Base-by-base conservation (phyloP, 768 basidiomycete genomes). In the Gelatoporia subvermispora region DNA sequence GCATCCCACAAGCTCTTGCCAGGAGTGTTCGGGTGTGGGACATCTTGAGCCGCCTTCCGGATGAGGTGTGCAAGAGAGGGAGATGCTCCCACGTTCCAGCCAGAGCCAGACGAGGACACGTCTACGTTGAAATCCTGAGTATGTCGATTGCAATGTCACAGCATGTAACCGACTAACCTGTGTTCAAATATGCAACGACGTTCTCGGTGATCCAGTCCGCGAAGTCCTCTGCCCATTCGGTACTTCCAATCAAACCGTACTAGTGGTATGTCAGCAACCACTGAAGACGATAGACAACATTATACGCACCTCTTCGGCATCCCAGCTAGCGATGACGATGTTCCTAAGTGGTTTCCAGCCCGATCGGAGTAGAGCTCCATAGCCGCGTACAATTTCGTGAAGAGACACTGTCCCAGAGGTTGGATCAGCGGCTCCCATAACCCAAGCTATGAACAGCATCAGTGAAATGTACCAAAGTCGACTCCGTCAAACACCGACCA, bases 211-310 rank as follows among this genome's bases (percentile, higher is more conserved):
- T 79, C 82, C 87, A 95, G 10, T 79, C 74, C 0, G 82, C 62
- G 61, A 95, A 97, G 63, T 97, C 95, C 64, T 97, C 95, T 1
- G 84, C 92, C 78, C 85, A 95, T 67, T 97, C 95, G 5, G 90
- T 94, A 59, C 84, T 87, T 24, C 94, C 94, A 35, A 90, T 62
- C 35, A 92, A 75, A 22, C 88, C 88, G 45, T 78, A 77, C 76
- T 76, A 54, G 45, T 22, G 35, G 17, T 45, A 13, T 7, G 24
- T 21, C 18, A 15, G 22, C 43, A 35, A 18, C 16, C n/a, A 15
- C 23, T 34, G 23, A 24, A 16, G 9, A 42, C 22, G 22, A 11
- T 18, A 11, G 41, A 41, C 41, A 7, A 24, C 8, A n/a, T 41
- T 9, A 9, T 4, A 52, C 66, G 41, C 51, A 77, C 78, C 71